Conservation (phyloP, 2,329 filamentous ascomycete genomes). For the Botrytis medusae region DNA sequence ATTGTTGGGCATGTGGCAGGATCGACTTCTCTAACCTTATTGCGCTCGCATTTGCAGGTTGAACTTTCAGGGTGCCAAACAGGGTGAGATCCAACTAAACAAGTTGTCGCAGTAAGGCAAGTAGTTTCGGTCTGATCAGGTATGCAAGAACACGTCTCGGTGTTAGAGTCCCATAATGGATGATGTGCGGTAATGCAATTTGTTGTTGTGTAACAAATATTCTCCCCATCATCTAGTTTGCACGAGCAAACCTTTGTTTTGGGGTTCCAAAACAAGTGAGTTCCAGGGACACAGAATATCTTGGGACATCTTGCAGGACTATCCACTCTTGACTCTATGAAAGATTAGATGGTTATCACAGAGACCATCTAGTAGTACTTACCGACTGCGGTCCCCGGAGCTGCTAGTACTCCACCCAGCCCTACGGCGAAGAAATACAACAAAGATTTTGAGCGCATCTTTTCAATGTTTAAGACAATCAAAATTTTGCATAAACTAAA, state of each 20-base stretch:
- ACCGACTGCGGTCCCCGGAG: conserved; percentile 10
- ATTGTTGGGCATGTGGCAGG: conserved; percentile 25
- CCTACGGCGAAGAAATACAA: conserved; percentile 15
- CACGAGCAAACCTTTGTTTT: conserved; percentile 21
- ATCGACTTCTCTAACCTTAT: conserved; percentile 12
- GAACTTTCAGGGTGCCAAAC: conserved; percentile 10
- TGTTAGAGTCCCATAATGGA: conserved; percentile 16
- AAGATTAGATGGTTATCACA: neutral
- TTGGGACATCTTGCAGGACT: conserved; percentile 25
- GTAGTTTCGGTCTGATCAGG: conserved; percentile 11
- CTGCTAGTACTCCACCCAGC: conserved; percentile 14
- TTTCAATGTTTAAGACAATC: neutral
- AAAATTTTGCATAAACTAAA: neutral
- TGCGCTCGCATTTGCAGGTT: conserved; percentile 12
- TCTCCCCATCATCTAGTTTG: conserved; percentile 19
- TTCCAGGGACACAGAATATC: conserved; percentile 21
- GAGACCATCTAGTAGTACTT: neutral
- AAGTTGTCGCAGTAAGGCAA: conserved; percentile 14
- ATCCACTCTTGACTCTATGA: conserved; percentile 14
- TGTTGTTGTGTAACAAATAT: conserved; percentile 19
- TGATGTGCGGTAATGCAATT: conserved; percentile 10
- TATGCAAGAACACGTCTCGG: conserved; percentile 22
- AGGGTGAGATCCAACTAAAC: conserved; percentile 4
- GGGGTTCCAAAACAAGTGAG: conserved; percentile 24
- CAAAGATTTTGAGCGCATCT: conserved; percentile 9